Evolutionary conservation across 768 basidiomycete genomes (phyloP).

Genomic region (Tulasnella calospora): DNA sequence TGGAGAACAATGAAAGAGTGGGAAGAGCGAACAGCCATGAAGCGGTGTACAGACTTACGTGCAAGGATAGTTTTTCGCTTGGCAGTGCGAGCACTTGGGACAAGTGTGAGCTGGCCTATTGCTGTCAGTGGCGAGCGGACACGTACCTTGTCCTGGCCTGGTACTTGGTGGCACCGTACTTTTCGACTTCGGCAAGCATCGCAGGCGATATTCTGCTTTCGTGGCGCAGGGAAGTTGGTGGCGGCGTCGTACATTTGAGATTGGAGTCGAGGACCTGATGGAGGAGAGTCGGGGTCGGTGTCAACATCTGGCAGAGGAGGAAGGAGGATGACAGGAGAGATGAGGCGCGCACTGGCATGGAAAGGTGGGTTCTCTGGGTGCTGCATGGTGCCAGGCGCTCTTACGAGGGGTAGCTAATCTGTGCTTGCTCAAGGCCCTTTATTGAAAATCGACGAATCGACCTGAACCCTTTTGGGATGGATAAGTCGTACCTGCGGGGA

Average conservation of each 20-base stretch:
- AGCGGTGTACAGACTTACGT: slow-evolving; percentile 55
- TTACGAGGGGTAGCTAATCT: background rate
- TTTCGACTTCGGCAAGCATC: slow-evolving; percentile 75
- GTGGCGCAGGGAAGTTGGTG: slow-evolving; percentile 68
- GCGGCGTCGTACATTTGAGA: slow-evolving; percentile 33
- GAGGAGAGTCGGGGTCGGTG: slow-evolving; percentile 10
- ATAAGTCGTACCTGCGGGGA: slow-evolving; percentile 7
- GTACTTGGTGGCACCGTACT: slow-evolving; percentile 80
- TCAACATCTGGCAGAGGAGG: slow-evolving; percentile 25
- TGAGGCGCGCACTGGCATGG: slow-evolving; percentile 26
- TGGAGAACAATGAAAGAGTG: background rate
- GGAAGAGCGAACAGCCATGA: background rate
- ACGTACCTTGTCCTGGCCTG: slow-evolving; percentile 74
- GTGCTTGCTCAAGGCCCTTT: background rate
- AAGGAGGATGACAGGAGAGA: slow-evolving; percentile 23
- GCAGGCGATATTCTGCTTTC: slow-evolving; percentile 91
- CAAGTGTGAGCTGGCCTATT: slow-evolving; percentile 8
- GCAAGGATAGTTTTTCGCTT: slow-evolving; percentile 86
- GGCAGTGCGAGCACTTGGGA: slow-evolving; percentile 58
- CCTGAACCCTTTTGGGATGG: background rate
- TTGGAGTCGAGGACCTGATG: slow-evolving; percentile 23
- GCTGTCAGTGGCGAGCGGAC: slow-evolving; percentile 25
- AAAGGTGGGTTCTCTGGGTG: slow-evolving; percentile 21
- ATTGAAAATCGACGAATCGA: background rate
- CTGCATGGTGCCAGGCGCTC: slow-evolving; percentile 7